Base-by-base conservation (phyloP, 176 grass and related monocot species). In the Zoysia pacifica region DNA sequence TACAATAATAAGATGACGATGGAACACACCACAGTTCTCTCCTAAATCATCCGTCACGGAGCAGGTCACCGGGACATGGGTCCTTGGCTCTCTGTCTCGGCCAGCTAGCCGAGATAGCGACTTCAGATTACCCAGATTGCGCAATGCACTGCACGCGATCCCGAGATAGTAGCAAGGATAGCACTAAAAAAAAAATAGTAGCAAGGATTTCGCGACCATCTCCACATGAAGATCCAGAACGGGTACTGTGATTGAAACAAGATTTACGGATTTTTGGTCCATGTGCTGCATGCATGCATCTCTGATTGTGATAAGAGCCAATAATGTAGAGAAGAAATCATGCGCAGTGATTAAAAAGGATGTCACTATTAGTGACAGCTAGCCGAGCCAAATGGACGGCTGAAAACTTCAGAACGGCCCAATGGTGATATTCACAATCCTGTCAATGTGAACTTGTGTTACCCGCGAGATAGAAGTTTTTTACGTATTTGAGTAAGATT, bases 41-140 rank as follows among this genome's bases (percentile, higher is more conserved):
- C 16, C 36, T 6, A 63, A 28, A 81, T 80, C 76, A 80, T 75
- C 46, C 16, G 46, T 19, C 20, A 3, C 75, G n/a, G 64, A 80
- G 64, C 81, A 84, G 67, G 48, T 43, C 18, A 73, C 59, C 50
- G 59, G 49, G 79, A 69, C 76, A 80, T 40, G 70, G 48, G 82
- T 63, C 49, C 45, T 58, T 52, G 43, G 48, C 66, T 35, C 28
- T 28, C 2, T 46, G 47, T 61, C 18, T 37, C n/a, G 7, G 76
- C 76, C 87, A 89, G 78, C 82, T 81, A 81, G 66, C 16, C 66
- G 12, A 75, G 77, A 81, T 2, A 85, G 36, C 11, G 87, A 89
- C 66, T 0, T 39, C 71, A 81, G 72, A 63, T 66, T 13, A 39
- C 6, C 64, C 65, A 11, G 54, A 69, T 35, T 50, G 76, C 75